Percentiles rank a stretch among this genome's conserved stretches.
These are phyloP conservation scores for Saccharomycopsis fermentans DNA, from an alignment of 805 yeast species.

Conservation along the genomic window DNA sequence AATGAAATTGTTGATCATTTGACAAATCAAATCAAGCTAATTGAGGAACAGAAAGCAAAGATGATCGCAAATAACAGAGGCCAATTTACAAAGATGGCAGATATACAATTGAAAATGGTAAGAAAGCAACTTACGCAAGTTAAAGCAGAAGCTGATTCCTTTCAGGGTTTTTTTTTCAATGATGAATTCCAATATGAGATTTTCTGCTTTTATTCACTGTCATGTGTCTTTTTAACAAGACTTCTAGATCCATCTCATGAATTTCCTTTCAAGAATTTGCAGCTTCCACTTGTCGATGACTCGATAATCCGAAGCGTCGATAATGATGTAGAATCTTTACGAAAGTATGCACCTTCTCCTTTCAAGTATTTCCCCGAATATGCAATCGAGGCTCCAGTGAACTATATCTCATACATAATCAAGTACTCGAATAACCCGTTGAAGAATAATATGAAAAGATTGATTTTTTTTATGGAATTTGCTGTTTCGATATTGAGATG, in stretches of 20 bases:
- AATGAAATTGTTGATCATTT: constrained; percentile 38
- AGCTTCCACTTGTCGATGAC: constrained; percentile 51
- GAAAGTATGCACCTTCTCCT: constrained; percentile 57
- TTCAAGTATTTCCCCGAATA: constrained; percentile 83
- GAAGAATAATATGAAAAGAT: constrained; percentile 37
- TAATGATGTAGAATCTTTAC: constrained; percentile 64
- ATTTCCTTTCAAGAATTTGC: constrained; percentile 44
- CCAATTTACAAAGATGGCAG: constrained; percentile 22
- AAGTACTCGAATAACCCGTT: constrained; percentile 48
- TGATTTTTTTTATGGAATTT: constrained; percentile 56
- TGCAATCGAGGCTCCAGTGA: constrained; percentile 70
- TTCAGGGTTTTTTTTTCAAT: constrained; percentile 53
- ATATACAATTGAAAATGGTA: constrained; percentile 40
- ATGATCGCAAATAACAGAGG: constrained; percentile 24
- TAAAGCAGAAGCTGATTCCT: constrained; percentile 42
- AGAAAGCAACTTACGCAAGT: constrained; percentile 32
- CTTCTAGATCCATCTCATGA: constrained; percentile 62
- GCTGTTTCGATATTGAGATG: constrained; percentile 68
- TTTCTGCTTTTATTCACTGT: constrained; percentile 70
- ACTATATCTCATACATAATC: constrained; percentile 54
- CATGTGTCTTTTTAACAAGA: constrained; percentile 59
- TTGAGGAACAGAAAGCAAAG: constrained; percentile 31
- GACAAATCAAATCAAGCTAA: constrained; percentile 38
- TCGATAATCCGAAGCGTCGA: constrained; percentile 53
- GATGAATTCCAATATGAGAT: constrained; percentile 51